A percentile compares a stretch with the other conserved stretches of the same genome.
These are phyloP conservation scores for Petunia axillaris DNA, from an alignment of 257 asterid species.

Conservation along the genomic window DNA sequence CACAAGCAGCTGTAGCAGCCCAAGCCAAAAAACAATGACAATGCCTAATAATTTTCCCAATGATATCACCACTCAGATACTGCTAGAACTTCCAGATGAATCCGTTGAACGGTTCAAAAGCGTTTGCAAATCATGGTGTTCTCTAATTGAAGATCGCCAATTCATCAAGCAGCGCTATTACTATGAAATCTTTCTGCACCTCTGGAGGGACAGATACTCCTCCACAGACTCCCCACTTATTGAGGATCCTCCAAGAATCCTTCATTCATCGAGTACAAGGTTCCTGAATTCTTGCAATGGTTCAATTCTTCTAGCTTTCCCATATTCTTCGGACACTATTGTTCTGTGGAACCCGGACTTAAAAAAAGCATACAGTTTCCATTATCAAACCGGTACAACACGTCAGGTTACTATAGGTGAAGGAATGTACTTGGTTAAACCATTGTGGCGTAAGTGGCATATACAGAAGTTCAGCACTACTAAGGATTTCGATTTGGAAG, in stretches of 20 bases:
- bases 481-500: not conserved
- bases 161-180: not conserved
- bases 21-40: too few relatives aligned
- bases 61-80: conserved; percentile 2
- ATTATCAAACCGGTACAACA: not conserved
- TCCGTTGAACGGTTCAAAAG: conserved; percentile 14
- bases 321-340: not conserved
- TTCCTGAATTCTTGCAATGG: not conserved
- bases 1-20: too few relatives aligned
- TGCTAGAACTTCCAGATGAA: conserved; percentile 2
- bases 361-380: not conserved
- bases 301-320: not conserved
- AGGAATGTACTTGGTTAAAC: not conserved
- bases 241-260: not conserved
- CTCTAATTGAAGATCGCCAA: conserved; percentile 1
- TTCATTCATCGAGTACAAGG: not conserved
- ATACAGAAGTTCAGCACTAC: too few relatives aligned
- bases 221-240: not conserved
- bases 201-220: not conserved
- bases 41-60: not conserved
- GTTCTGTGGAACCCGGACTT: not conserved
- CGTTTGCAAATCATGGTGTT: conserved; percentile 24
- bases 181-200: conserved; percentile 1
- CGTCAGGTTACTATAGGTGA: not conserved
- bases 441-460: too few relatives aligned